Evolutionary conservation across 2,329 filamentous ascomycete genomes (phyloP).

Genomic region (Colletotrichum siamense): DNA sequence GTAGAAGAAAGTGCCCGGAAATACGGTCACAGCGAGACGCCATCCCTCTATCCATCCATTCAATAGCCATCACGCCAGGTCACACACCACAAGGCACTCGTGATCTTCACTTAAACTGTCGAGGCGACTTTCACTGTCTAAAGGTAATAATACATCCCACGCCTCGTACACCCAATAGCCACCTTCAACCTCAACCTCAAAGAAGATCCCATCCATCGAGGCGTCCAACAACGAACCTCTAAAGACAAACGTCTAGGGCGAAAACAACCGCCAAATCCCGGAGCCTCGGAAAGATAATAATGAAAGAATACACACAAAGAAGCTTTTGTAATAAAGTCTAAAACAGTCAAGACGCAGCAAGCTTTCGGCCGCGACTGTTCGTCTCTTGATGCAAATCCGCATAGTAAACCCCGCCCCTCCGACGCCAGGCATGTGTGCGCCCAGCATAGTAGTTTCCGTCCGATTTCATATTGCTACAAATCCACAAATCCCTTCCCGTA

Average conservation of each 20-base stretch:
- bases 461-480: slow-evolving; percentile 17
- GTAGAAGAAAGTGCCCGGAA: too few relatives aligned
- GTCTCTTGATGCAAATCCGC: slow-evolving; percentile 18
- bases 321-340: slow-evolving; percentile 18
- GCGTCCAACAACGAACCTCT: not conserved
- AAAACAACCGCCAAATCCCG: not conserved
- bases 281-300: not conserved
- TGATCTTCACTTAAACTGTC: not conserved
- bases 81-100: too few relatives aligned
- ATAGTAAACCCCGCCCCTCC: not conserved
- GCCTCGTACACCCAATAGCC: not conserved
- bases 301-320: not conserved
- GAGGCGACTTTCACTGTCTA: not conserved
- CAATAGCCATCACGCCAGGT: too few relatives aligned
- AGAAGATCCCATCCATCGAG: not conserved
- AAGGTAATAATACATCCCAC: not conserved
- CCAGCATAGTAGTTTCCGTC: not conserved
- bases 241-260: not conserved
- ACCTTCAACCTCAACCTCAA: not conserved
- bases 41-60: too few relatives aligned
- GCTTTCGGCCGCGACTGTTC: not conserved
- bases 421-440: slow-evolving; percentile 11
- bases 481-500: not conserved
- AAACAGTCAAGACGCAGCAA: not conserved
- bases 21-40: too few relatives aligned